A percentile compares a stretch with the other conserved stretches of the same genome.
Evolutionary conservation across 768 basidiomycete species (phyloP).

Genomic region (Leccinellum albellum): DNA sequence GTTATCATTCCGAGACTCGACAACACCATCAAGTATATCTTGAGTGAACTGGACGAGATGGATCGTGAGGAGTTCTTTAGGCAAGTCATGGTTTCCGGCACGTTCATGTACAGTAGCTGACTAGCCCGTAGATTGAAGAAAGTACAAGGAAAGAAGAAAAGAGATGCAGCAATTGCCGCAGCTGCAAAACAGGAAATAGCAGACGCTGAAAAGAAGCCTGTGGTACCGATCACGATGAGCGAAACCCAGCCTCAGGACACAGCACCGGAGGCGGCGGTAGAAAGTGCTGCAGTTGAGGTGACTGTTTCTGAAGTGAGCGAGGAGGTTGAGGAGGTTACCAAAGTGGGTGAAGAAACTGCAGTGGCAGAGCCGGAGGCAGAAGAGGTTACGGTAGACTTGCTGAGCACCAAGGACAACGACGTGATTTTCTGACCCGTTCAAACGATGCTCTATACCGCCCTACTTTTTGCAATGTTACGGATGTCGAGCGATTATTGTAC

Average conservation of each 20-base stretch:
- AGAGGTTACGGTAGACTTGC: slow-evolving; percentile 52
- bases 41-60: slow-evolving; percentile 98
- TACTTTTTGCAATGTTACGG: slow-evolving; percentile 1
- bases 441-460: slow-evolving; percentile 11
- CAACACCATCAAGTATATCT: slow-evolving; percentile 97
- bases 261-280: neutral
- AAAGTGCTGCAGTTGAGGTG: slow-evolving; percentile 4
- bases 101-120: slow-evolving; percentile 1
- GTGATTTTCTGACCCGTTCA: slow-evolving; percentile 72
- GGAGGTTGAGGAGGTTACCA: slow-evolving; percentile 20
- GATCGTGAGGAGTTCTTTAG: slow-evolving; percentile 94
- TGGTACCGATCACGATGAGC: neutral
- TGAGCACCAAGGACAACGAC: slow-evolving; percentile 87
- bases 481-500: slow-evolving; percentile 7
- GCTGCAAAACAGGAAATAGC: slow-evolving; percentile 19
- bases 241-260: slow-evolving; percentile 9
- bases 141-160: slow-evolving; percentile 96
- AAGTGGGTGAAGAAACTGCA: slow-evolving; percentile 16
- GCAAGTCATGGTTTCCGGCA: slow-evolving; percentile 35
- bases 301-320: neutral
- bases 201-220: slow-evolving; percentile 7
- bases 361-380: slow-evolving; percentile 20
- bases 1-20: slow-evolving; percentile 93
- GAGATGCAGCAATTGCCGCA: slow-evolving; percentile 53
- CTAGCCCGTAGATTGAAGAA: slow-evolving; percentile 73